Percentiles rank a stretch among this genome's conserved stretches.
Evolutionary conservation across 306 rosid species (phyloP).

Genomic region (Malus sylvestris): DNA sequence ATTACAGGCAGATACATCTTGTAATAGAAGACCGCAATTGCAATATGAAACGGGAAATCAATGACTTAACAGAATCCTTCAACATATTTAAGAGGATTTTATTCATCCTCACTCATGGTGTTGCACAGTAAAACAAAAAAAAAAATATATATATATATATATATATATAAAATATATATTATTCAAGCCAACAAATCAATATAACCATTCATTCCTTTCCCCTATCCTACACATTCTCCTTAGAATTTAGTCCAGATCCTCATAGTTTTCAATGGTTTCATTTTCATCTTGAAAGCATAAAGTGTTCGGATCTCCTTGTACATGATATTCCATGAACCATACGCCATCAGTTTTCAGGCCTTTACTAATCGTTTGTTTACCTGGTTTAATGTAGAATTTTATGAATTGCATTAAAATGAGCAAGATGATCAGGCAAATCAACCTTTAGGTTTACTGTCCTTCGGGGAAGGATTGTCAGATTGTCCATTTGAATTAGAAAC

Average conservation of each 20-base stretch:
- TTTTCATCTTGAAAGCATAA: background rate
- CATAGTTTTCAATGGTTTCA: background rate
- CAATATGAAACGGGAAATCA: background rate
- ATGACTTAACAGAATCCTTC: background rate
- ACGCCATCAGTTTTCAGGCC: background rate
- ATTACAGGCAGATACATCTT: constrained; percentile 10
- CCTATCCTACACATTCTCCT: background rate
- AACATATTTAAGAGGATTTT: background rate
- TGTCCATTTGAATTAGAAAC: constrained; percentile 26
- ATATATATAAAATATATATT: background rate
- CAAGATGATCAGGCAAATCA: constrained; percentile 9
- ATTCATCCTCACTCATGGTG: background rate
- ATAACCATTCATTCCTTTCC: background rate
- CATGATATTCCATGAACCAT: background rate
- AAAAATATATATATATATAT: background rate
- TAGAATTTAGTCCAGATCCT: background rate
- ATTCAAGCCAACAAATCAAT: background rate
- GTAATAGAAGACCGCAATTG: background rate
- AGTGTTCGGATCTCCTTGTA: background rate
- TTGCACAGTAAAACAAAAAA: background rate
- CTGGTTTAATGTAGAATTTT: background rate
- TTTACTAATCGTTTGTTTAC: background rate
- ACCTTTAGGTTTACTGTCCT: constrained; percentile 41
- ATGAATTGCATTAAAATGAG: constrained; percentile 10
- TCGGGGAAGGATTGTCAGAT: constrained; percentile 22